phyloP scores from a whole-genome alignment of 306 rosid species.

The Astragalus membranaceus region DNA sequence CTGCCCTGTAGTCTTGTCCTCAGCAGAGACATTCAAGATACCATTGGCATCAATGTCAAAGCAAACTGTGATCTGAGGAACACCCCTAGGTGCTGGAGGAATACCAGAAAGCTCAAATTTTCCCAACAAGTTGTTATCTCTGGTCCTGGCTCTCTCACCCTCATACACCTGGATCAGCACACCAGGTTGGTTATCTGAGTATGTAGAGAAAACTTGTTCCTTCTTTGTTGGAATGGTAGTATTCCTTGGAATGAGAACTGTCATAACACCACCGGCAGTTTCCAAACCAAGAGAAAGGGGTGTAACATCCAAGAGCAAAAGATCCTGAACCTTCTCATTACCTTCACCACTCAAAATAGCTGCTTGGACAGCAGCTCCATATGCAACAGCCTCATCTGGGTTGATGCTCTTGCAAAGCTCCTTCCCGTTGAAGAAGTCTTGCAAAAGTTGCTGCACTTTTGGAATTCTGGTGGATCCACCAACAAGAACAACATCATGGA shows the following conservation, averaged over 20 bases:
- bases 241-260: slow-evolving; percentile 58
- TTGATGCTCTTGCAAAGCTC: slow-evolving; percentile 72
- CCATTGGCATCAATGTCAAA: slow-evolving; percentile 67
- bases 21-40: slow-evolving; percentile 52
- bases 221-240: slow-evolving; percentile 68
- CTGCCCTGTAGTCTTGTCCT: slow-evolving; percentile 48
- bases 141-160: slow-evolving; percentile 51
- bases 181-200: slow-evolving; percentile 58
- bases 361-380: slow-evolving; percentile 71
- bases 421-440: slow-evolving; percentile 63
- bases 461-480: slow-evolving; percentile 78
- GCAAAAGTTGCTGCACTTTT: slow-evolving; percentile 60
- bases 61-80: slow-evolving; percentile 48
- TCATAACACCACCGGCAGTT: slow-evolving; percentile 58
- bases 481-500: slow-evolving; percentile 59
- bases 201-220: slow-evolving; percentile 62
- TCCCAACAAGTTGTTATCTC: slow-evolving; percentile 55
- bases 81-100: slow-evolving; percentile 61
- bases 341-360: slow-evolving; percentile 67
- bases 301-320: slow-evolving; percentile 55
- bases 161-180: slow-evolving; percentile 53
- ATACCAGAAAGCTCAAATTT: slow-evolving; percentile 46
- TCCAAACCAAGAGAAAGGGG: slow-evolving; percentile 57
- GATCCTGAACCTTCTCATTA: slow-evolving; percentile 57
- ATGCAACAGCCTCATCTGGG: slow-evolving; percentile 74